phyloP scores from a whole-genome alignment of 768 basidiomycete genomes.

The Polyporus arcularius region DNA sequence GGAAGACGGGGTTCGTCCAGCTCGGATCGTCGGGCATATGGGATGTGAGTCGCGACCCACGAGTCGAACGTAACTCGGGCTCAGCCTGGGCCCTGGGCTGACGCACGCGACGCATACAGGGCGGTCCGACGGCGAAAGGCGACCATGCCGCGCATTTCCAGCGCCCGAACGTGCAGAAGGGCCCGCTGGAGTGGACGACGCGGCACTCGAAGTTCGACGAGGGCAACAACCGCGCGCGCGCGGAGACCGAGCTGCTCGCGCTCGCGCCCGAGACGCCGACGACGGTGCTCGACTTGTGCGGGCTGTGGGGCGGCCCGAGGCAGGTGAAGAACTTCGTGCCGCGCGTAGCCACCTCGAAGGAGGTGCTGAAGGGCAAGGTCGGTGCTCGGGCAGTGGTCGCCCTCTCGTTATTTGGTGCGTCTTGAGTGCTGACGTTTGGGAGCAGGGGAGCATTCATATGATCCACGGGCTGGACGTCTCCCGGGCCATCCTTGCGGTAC shows the following conservation, averaged over 20 bases:
- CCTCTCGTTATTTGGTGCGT: not conserved
- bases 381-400: not conserved
- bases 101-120: constrained; percentile 17
- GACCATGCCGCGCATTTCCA: not conserved
- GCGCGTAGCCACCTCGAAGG: constrained; percentile 57
- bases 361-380: constrained; percentile 51
- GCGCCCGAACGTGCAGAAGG: not conserved
- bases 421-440: not conserved
- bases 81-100: not conserved
- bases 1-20: constrained; percentile 49
- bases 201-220: constrained; percentile 48
- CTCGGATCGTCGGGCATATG: constrained; percentile 64
- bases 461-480: constrained; percentile 64
- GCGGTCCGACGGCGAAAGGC: constrained; percentile 28
- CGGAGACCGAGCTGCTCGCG: constrained; percentile 57
- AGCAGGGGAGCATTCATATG: constrained; percentile 58
- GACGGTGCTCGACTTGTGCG: constrained; percentile 61
- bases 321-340: constrained; percentile 51
- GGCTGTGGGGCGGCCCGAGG: constrained; percentile 62
- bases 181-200: constrained; percentile 44
- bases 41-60: constrained; percentile 46
- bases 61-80: not conserved
- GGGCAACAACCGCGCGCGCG: constrained; percentile 45
- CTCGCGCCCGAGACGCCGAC: constrained; percentile 40
- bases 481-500: constrained; percentile 60